Percentiles rank a stretch among this genome's conserved stretches.
Conservation (phyloP, 202 grass and related monocot species). For the Elaeis oleifera region DNA sequence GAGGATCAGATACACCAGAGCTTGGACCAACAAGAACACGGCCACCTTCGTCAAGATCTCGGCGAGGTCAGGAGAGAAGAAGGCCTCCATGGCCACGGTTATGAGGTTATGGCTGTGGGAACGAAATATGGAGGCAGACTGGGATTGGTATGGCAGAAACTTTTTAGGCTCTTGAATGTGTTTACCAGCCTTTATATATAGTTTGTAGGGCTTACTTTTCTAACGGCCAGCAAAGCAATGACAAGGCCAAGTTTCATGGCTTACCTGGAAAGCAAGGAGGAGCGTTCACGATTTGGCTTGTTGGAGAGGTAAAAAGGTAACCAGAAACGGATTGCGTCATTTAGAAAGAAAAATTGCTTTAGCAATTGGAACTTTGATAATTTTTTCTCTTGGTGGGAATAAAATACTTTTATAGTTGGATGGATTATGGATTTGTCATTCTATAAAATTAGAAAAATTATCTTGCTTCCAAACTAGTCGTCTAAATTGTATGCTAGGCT, state of each 20-base stretch:
- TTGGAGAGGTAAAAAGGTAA: neutral
- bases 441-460: too few relatives aligned
- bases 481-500: too few relatives aligned
- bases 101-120: neutral
- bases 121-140: too few relatives aligned
- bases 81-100: conserved; percentile 36
- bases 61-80: conserved; percentile 45
- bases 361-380: too few relatives aligned
- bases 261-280: conserved; percentile 20
- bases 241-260: neutral
- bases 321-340: too few relatives aligned
- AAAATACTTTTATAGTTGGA: too few relatives aligned
- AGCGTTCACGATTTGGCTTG: conserved; percentile 28
- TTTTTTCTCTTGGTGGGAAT: too few relatives aligned
- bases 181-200: conserved; percentile 24
- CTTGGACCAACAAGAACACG: conserved; percentile 67
- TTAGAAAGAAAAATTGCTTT: too few relatives aligned
- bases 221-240: conserved; percentile 37
- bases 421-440: too few relatives aligned
- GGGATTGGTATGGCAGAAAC: too few relatives aligned
- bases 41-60: conserved; percentile 50
- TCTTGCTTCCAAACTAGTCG: too few relatives aligned
- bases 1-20: conserved; percentile 81
- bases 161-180: too few relatives aligned
- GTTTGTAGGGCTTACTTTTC: conserved; percentile 9